These are phyloP conservation scores for Aureobasidium subglaciale DNA, from an alignment of 2,329 filamentous ascomycete genomes.

Conservation along the genomic window DNA sequence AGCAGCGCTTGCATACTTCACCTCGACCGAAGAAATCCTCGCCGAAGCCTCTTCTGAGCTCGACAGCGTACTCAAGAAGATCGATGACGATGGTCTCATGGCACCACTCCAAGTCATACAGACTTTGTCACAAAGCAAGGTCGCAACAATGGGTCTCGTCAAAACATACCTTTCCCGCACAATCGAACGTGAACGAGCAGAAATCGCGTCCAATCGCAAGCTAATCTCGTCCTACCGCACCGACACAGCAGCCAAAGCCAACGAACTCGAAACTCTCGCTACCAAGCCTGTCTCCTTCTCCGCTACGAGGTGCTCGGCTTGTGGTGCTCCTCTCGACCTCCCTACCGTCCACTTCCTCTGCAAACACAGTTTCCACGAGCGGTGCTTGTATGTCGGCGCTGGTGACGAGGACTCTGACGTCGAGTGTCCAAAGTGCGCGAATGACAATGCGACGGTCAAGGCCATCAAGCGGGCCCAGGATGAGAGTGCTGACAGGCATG, in stretches of 20 bases:
- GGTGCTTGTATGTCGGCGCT: constrained; percentile 61
- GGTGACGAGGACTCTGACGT: constrained; percentile 52
- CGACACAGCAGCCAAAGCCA: constrained; percentile 73
- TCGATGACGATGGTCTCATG: constrained; percentile 87
- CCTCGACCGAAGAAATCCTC: constrained; percentile 72
- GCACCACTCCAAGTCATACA: constrained; percentile 95
- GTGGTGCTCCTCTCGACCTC: constrained; percentile 69
- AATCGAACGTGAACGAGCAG: constrained; percentile 78
- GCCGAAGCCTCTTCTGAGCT: constrained; percentile 83
- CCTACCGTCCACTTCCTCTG: constrained; percentile 94
- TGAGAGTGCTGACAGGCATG: constrained; percentile 79
- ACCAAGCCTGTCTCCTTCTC: constrained; percentile 84
- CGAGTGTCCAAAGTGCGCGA: constrained; percentile 81
- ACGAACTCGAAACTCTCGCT: constrained; percentile 69
- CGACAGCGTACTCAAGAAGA: constrained; percentile 70
- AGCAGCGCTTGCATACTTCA: constrained; percentile 87
- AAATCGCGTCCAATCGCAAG: constrained; percentile 73
- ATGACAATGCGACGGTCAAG: constrained; percentile 78
- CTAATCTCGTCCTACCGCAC: constrained; percentile 75
- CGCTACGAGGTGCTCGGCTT: constrained; percentile 78
- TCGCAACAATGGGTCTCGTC: constrained; percentile 96
- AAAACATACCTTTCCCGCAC: constrained; percentile 86
- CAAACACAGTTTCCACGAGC: constrained; percentile 93
- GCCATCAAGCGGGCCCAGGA: constrained; percentile 81
- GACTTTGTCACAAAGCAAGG: constrained; percentile 68